Evolutionary conservation across 1,139 yeast species (phyloP).

Genomic region (Scheffersomyces insectosa): DNA sequence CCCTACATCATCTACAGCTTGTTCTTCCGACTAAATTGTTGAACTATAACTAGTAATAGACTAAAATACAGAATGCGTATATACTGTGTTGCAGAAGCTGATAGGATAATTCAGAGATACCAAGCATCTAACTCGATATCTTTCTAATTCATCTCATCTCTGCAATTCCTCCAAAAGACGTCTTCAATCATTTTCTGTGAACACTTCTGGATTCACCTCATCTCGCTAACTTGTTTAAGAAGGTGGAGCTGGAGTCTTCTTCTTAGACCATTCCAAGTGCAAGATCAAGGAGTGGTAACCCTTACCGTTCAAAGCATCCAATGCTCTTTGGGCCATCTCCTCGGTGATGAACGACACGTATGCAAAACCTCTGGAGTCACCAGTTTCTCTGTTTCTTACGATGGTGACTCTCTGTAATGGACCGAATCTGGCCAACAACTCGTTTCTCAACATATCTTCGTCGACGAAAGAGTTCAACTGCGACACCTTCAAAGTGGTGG

Average conservation of each 20-base stretch:
- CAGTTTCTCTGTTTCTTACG: conserved; percentile 90
- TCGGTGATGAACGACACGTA: conserved; percentile 81
- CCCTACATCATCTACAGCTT: neutral
- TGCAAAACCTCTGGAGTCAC: conserved; percentile 96
- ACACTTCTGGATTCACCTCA: no score
- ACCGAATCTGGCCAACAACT: conserved; percentile 70
- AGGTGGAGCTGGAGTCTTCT: conserved; percentile 15
- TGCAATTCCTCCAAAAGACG: no score
- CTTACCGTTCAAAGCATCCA: conserved; percentile 79
- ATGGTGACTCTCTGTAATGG: conserved; percentile 79
- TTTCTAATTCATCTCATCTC: neutral
- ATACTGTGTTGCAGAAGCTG: no score
- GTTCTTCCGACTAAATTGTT: neutral
- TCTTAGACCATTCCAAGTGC: conserved; percentile 66
- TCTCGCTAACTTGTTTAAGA: no score
- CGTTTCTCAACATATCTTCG: conserved; percentile 78
- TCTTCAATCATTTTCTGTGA: no score
- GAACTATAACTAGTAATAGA: neutral
- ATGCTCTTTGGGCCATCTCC: conserved; percentile 72
- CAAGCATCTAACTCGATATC: neutral
- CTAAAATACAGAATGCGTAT: conserved; percentile 1
- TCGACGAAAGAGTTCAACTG: conserved; percentile 86
- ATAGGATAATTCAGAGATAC: no score
- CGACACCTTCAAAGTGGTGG: conserved; percentile 85
- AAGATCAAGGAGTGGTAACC: conserved; percentile 92